Base-by-base conservation (phyloP, 2,329 filamentous ascomycete genomes). In the Claviceps lovelessii region DNA sequence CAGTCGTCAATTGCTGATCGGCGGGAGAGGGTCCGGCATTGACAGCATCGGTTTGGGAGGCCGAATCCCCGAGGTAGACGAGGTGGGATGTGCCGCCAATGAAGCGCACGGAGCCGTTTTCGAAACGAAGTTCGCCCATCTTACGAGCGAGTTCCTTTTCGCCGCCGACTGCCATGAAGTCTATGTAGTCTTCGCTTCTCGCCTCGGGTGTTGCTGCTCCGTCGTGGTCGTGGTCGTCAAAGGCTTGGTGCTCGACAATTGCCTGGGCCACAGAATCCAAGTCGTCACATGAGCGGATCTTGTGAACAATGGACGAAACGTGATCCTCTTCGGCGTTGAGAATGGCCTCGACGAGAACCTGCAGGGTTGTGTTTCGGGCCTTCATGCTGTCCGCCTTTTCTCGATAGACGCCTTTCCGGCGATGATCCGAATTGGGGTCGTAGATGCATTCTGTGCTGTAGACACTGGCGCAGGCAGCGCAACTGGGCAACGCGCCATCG, bases 351-450 rank as follows among this genome's bases (percentile, higher is more conserved):
- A 97, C 83, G 42, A 97, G 75, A n/a, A 90, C 90, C 67, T 96
- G 88, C 54, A 97, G 74, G 1, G 91, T 97, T 41, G 88, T 88
- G 64, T 85, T 89, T 58, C 83, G 83, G 28, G 90, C 90, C 72
- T 94, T 94, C 67, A 91, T 78, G 65, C 81, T 88, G 68, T 95
- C 90, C 29, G 86, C 82, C 68, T 95, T 93, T 70, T 95, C 90
- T 65, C 91, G 90, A 69, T 97, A 97, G 51, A 97, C 93, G 57
- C 93, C 93, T 68, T 97, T 97, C 52, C 93, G 85, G 51, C 93
- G 86, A 68, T 96, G 90, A 68, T 98, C 93, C 56, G 90, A 95
- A 66, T 90, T 94, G 4, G 90, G 91, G 66, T 97, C 91, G 75
- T 97, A 97, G 60, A 96, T 78, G 68, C 93, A 96, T 72, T 87